Evolutionary conservation across 768 basidiomycete genomes (phyloP), one percentile per base, ranked within the genome.

Genomic region (Terana coerulea): DNA sequence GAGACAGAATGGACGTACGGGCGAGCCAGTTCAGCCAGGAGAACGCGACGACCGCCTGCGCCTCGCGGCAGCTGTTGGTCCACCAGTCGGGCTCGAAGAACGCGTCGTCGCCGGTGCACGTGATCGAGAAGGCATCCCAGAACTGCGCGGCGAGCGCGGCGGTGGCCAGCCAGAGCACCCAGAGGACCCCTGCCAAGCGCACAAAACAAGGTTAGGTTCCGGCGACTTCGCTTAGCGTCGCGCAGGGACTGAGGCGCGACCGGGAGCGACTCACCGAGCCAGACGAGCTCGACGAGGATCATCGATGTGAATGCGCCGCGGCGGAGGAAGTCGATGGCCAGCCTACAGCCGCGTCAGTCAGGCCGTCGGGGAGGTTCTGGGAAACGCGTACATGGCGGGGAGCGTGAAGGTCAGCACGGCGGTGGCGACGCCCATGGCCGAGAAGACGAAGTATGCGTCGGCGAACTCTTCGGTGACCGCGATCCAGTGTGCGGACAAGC

Each of bases 161-260:
- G 24, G 64, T 58, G 14, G 71, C 67, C 22, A 75, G 64, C 75
- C 70, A 76, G 28, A 75, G 56, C 34, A 74, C 46, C 60, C 64
- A 68, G 22, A 76, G 63, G 40, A 68, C 5, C 19, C 50, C 71
- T 70, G 47, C 11, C 41, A n/a, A 9, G n/a, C n/a, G n/a, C n/a
- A n/a, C n/a, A n/a, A n/a, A n/a, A n/a, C n/a, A n/a, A 41, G 40
- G 10, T 10, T 34, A 34, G 10, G 33, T 34, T 10, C 33, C 10
- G 17, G 33, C 33, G 33, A 10, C 10, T n/a, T 34, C 10, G 33
- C 17, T n/a, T 34, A 17, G 10, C 10, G 33, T 34, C 10, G 17
- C 10, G 10, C 10, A 10, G 33, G 33, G 33, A 34, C 10, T 10
- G 33, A 34, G 33, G 33, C 24, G 22, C 24, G 35, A 4, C n/a